These are phyloP conservation scores for Nephelium lappaceum DNA, from an alignment of 345 rosid genomes.

Conservation along the genomic window DNA sequence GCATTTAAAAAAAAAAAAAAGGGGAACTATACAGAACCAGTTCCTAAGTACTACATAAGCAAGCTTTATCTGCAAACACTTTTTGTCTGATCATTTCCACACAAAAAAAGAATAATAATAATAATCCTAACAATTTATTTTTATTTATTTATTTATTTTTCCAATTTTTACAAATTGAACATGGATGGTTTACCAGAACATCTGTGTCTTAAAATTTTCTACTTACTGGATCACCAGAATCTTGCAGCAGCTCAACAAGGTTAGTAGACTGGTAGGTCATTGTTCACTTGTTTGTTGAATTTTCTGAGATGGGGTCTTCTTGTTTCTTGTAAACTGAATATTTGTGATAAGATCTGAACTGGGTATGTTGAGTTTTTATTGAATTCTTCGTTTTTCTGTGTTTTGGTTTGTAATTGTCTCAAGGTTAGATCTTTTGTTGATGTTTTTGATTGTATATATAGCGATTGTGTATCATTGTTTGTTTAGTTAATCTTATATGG, in stretches of 20 bases:
- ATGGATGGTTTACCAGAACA: slow-evolving; percentile 59
- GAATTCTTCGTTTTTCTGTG: slow-evolving; percentile 1
- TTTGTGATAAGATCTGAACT: neutral
- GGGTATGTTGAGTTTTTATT: slow-evolving; percentile 6
- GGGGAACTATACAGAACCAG: too few species aligned
- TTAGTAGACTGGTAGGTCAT: slow-evolving; percentile 5
- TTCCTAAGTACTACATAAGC: neutral
- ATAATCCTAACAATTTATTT: neutral
- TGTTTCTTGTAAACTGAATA: neutral
- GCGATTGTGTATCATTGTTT: neutral
- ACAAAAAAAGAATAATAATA: neutral
- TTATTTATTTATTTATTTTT: neutral
- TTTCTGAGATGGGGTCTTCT: neutral
- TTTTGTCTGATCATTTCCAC: neutral
- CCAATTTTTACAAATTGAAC: neutral
- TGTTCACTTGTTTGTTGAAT: neutral
- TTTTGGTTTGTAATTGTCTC: neutral
- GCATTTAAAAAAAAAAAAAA: too few species aligned
- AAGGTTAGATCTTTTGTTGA: neutral
- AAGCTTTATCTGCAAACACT: neutral
- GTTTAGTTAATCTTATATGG: neutral
- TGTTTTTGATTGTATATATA: slow-evolving; percentile 1
- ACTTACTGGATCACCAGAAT: slow-evolving; percentile 49
- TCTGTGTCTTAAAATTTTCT: slow-evolving; percentile 46
- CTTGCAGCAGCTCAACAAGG: slow-evolving; percentile 59